These are phyloP conservation scores for Selenicereus undatus DNA, from an alignment of 148 eudicot species.

Conservation along the genomic window DNA sequence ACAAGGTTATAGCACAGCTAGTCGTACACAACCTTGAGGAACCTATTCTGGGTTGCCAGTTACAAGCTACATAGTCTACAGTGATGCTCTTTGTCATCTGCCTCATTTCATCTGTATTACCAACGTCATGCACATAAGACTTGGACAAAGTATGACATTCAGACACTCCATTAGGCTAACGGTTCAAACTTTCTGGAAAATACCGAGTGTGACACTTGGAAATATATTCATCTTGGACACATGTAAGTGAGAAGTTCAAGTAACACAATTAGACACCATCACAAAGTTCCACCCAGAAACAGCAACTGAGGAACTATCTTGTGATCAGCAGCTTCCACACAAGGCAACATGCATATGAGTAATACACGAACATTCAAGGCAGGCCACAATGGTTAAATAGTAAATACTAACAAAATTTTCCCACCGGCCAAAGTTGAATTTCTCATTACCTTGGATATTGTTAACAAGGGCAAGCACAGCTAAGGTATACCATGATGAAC, in stretches of 20 bases:
- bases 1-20: too few relatives aligned
- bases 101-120: too few relatives aligned
- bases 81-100: too few relatives aligned
- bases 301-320: not conserved
- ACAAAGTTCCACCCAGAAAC: not conserved
- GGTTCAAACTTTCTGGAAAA: not conserved
- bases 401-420: not conserved
- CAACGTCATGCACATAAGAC: not conserved
- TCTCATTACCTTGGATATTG: not conserved
- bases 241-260: not conserved
- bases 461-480: not conserved
- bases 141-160: not conserved
- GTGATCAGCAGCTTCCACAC: not conserved
- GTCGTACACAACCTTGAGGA: too few relatives aligned
- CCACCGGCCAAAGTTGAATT: not conserved
- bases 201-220: not conserved
- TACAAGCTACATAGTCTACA: too few relatives aligned
- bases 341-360: not conserved
- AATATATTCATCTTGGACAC: not conserved
- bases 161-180: not conserved
- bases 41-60: too few relatives aligned
- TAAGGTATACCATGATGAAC: not conserved
- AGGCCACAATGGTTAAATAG: not conserved
- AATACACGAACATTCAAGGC: not conserved
- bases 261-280: not conserved